Evolutionary conservation across 805 yeast genomes (phyloP), one percentile per base, ranked within the genome.

Genomic region (Metschnikowia peoriensis): DNA sequence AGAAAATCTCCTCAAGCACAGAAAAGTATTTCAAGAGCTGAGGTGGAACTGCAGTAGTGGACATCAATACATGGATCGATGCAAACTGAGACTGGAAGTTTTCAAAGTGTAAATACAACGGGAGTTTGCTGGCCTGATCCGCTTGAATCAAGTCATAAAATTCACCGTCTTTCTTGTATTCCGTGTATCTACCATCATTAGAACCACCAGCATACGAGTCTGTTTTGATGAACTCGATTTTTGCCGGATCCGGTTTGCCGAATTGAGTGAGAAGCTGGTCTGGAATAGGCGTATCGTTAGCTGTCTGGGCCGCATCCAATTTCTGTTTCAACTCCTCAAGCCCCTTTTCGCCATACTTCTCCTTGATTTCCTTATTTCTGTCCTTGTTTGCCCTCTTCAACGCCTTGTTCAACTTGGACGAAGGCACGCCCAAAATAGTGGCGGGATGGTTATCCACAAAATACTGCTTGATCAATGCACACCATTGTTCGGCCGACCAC

Each of bases 231-330:
- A 94, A 90, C 7, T 78, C 70, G 46, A 94, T 89, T 44, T 79
- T 80, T 0, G 86, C 73, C 0, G 94, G 91, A 63, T 90, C 89
- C 5, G 96, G 92, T 27, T 80, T 78, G 3, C 81, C 80, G 68
- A 90, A 91, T 28, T 76, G 64, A 3, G 78, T 71, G 16, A 93
- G 66, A 6, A 91, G 70, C 1, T 77, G 77, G 10, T 80, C 78
- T 0, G 98, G 97, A 55, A 94, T 87, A 22, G 88, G 86, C n/a
- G 62, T 71, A 64, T 89, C 88, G 66, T 93, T 93, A 44, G 74
- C 76, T 2, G 66, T 73, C 60, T 83, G 85, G 0, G 97, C 97
- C 0, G 63, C 55, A 28, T 83, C 76, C 40, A 94, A 72, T 46
- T 73, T 72, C 28, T 76, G 66, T 11, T 71, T 80, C 41, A 89